Base-by-base conservation (phyloP, 1,139 yeast genomes). In the Pichia sp. region DNA sequence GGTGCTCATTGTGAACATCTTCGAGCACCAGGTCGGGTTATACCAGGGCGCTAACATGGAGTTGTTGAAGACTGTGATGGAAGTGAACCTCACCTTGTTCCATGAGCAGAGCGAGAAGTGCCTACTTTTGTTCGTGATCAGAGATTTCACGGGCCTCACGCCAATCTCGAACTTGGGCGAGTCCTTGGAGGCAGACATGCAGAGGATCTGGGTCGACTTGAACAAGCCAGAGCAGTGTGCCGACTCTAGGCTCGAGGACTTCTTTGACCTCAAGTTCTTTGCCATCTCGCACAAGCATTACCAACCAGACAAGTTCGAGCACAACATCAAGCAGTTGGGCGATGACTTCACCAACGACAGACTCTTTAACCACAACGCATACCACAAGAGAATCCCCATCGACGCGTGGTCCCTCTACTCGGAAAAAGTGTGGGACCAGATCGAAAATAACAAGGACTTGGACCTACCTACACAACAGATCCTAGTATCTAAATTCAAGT, bases 11-110 rank as follows among this genome's bases (percentile, higher is more conserved):
- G 86, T 93, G 53, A 93, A 93, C 70, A 83, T 93, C 69, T 93
- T 99, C 98, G 99, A 93, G 70, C 87, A 90, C 62, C 99, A 93
- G 69, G 92, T 93, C 54, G 99, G 99, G 5, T 76, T 95, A 52
- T 93, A 93, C 67, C 98, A 93, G 68, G 99, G 99, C 50, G 97
- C 98, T 30, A 93, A 93, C 66, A 87, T 93, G 97, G 99, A 95
- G 1, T 74, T 93, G 52, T 77, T 93, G 62, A 92, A 90, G 68
- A 93, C 99, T 0, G 99, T 93, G 4, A 92, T 93, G 72, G 99
- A 93, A 67, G 99, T 93, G 40, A 93, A 95, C 68, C 75, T 93
- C 61, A 81, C 95, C 3, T 74, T 95, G 46, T 93, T 93, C 70
- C 87, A 76, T 51, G 58, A 65, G n/a, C 71, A 70, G 44, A 71